Base-by-base conservation (phyloP, 371 early-diverging fungal species). In the Mucor irregularis region DNA sequence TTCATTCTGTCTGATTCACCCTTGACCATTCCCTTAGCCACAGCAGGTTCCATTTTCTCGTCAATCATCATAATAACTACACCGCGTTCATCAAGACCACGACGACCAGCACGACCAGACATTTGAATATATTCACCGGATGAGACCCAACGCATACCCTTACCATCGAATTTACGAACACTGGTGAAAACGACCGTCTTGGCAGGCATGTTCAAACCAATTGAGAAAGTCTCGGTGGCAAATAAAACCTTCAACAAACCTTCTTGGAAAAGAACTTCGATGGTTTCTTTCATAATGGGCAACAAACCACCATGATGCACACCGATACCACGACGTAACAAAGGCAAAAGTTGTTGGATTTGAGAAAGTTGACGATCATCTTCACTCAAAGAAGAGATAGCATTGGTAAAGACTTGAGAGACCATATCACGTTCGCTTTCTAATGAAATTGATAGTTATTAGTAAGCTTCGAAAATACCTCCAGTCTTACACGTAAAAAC, bases 191-290 rank as follows among this genome's bases (percentile, higher is more conserved):
- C 93, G 13, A 99, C 99, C 1, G 99, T 98, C 68, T 96, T 96
- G 49, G 99, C 99, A 34, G 99, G 99, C 99, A 99, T 99, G 82
- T 99, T 99, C 45, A 99, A 73, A 40, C 99, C 99, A 69, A 99
- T 99, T 5, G 99, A 98, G 80, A 99, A 99, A 0, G 99, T 99
- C 71, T 99, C 99, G 1, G 99, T 99, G 31, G 99, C 99, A 88
- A 99, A 99, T 31, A 99, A 79, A 13, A 99, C 96, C 80, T 99
- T 99, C 31, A 99, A 66, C 44, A 99, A 75, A 33, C 95, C 95
- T 80, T 99, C 99, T 71, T 98, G 99, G 85, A 99, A 99, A 25
- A 99, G 83, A 55, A 99, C 95, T 80, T 99, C 99, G 30, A 99
- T 98, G 9, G 98, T 94, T 80, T 99, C 99, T 75, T 99, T 99